Conservation (phyloP, 257 asterid genomes). For the Forsythia suspensa region DNA sequence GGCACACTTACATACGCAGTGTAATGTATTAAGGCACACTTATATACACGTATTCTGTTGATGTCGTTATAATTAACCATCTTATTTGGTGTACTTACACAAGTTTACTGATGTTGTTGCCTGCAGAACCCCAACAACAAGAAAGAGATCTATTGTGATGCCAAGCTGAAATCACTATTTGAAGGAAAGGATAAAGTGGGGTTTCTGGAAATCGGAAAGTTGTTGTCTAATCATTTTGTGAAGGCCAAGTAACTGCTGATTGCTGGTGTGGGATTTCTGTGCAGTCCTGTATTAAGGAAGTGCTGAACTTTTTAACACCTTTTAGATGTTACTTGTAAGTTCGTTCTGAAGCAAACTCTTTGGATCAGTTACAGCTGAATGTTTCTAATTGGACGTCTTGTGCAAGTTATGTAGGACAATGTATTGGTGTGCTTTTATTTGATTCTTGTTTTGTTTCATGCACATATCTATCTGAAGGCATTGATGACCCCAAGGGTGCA, state of each 20-base stretch:
- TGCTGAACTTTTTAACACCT: background rate
- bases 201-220: slow-evolving; percentile 54
- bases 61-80: background rate
- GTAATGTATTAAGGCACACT: background rate
- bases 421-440: background rate
- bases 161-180: slow-evolving; percentile 55
- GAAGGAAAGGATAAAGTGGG: slow-evolving; percentile 62
- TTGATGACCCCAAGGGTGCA: too few species aligned
- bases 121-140: slow-evolving; percentile 57
- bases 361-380: slow-evolving; percentile 4
- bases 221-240: slow-evolving; percentile 51
- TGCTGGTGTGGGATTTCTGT: slow-evolving; percentile 7
- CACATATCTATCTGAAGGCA: background rate
- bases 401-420: background rate
- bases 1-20: background rate
- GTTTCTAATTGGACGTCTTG: background rate
- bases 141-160: slow-evolving; percentile 62
- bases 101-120: background rate
- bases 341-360: slow-evolving; percentile 19
- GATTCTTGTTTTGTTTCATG: background rate
- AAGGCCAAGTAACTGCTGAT: slow-evolving; percentile 35
- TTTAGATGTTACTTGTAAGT: slow-evolving; percentile 4
- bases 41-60: background rate
- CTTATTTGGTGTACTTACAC: slow-evolving; percentile 5
- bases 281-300: background rate